Conservation (phyloP, 805 yeast genomes). For the Sugiyamaella smithiae region DNA sequence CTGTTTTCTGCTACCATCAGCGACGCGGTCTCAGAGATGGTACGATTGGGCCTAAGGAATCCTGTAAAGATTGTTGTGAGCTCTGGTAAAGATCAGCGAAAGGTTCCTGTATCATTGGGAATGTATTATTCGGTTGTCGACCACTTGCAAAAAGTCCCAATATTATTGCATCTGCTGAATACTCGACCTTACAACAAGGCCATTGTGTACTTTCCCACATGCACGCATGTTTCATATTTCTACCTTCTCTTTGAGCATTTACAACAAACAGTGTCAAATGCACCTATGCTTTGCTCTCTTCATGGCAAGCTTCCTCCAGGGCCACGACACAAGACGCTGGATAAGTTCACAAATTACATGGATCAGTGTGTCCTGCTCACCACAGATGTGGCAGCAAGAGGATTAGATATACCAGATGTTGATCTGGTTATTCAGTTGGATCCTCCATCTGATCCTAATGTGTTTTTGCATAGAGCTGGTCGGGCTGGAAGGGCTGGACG, state of each 20-base stretch:
- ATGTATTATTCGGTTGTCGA: slow-evolving; percentile 58
- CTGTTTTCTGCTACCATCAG: slow-evolving; percentile 90
- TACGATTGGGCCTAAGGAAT: slow-evolving; percentile 86
- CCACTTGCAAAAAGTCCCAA: slow-evolving; percentile 60
- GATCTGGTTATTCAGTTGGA: slow-evolving; percentile 92
- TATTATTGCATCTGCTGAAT: slow-evolving; percentile 51
- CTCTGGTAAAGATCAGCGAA: slow-evolving; percentile 26
- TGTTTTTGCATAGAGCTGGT: slow-evolving; percentile 91
- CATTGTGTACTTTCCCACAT: slow-evolving; percentile 91
- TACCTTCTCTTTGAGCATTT: slow-evolving; percentile 53
- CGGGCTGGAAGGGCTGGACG: slow-evolving; percentile 92
- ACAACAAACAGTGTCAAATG: slow-evolving; percentile 28
- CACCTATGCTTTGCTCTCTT: slow-evolving; percentile 58
- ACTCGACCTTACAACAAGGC: slow-evolving; percentile 66
- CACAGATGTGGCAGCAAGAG: slow-evolving; percentile 98
- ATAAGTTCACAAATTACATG: slow-evolving; percentile 48
- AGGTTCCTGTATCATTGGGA: slow-evolving; percentile 60
- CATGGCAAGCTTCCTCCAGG: slow-evolving; percentile 90
- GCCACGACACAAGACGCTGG: slow-evolving; percentile 71
- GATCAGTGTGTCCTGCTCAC: slow-evolving; percentile 69
- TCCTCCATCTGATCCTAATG: slow-evolving; percentile 90
- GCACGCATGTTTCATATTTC: slow-evolving; percentile 77
- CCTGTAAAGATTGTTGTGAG: slow-evolving; percentile 86
- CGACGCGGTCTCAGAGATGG: slow-evolving; percentile 73
- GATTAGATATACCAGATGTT: slow-evolving; percentile 92